phyloP scores from a whole-genome alignment of 352 stramenopile genomes.

The Phytophthora rubi region DNA sequence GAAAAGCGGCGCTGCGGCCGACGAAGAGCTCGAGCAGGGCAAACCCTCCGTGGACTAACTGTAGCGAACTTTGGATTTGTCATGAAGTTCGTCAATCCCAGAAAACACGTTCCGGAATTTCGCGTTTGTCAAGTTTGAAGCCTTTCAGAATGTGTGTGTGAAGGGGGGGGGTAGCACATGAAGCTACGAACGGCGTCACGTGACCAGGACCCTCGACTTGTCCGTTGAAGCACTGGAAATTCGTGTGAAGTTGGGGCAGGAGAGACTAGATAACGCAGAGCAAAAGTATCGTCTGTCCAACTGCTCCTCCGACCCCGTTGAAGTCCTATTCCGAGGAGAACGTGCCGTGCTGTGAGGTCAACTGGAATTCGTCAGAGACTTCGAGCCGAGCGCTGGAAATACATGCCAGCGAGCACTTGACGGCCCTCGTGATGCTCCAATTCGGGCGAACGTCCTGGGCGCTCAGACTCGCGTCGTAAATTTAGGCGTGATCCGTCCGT shows the following conservation, averaged over 20 bases:
- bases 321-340: background rate
- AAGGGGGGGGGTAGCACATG: too few relatives aligned
- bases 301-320: background rate
- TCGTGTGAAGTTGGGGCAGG: too few relatives aligned
- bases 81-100: background rate
- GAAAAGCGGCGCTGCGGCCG: background rate
- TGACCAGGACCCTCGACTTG: too few relatives aligned
- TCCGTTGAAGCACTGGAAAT: too few relatives aligned
- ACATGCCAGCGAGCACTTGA: background rate
- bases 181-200: too few relatives aligned
- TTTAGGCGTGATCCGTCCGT: constrained; percentile 7
- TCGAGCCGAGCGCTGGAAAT: background rate
- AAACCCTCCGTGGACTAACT: constrained; percentile 20
- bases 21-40: constrained; percentile 20
- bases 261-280: too few relatives aligned
- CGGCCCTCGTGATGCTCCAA: background rate
- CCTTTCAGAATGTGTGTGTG: too few relatives aligned
- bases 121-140: too few relatives aligned
- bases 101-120: background rate
- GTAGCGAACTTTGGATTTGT: background rate
- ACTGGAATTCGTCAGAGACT: background rate
- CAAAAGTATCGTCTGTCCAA: background rate
- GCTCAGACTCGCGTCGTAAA: constrained; percentile 2
- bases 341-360: background rate
- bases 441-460: constrained; percentile 2